phyloP scores from a whole-genome alignment of 1,139 yeast genomes.

The Geotrichum fermentans region DNA sequence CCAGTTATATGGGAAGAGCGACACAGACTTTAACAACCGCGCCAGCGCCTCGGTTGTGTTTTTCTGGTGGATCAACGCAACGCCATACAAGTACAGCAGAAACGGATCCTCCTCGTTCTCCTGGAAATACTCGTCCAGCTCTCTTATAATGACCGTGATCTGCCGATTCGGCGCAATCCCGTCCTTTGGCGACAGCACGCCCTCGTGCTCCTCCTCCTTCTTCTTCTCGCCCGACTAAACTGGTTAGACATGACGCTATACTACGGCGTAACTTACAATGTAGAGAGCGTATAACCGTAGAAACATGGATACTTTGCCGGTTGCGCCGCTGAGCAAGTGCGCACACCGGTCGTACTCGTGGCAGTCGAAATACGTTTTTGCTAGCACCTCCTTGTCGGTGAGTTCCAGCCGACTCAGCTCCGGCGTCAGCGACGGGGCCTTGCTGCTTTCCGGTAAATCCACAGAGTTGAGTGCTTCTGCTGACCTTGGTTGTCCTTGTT shows the following conservation, averaged over 20 bases:
- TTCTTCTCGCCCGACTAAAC: constrained; percentile 59
- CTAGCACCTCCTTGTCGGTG: constrained; percentile 43
- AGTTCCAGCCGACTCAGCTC: neutral
- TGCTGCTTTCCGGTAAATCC: constrained; percentile 9
- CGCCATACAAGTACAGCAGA: constrained; percentile 58
- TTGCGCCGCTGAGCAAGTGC: constrained; percentile 48
- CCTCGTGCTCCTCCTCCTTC: constrained; percentile 69
- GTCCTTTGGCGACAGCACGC: constrained; percentile 49
- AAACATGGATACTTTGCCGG: constrained; percentile 51
- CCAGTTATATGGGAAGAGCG: constrained; percentile 81
- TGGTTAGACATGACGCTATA: constrained; percentile 1
- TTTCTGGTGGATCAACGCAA: constrained; percentile 59
- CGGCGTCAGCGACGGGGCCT: neutral
- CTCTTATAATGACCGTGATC: constrained; percentile 34
- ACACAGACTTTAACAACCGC: constrained; percentile 53
- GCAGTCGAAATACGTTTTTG: constrained; percentile 71
- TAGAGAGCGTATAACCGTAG: constrained; percentile 63
- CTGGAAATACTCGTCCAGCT: constrained; percentile 28
- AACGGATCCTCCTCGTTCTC: constrained; percentile 47
- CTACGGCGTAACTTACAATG: constrained; percentile 40
- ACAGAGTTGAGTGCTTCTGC: constrained; percentile 61
- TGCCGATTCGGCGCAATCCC: constrained; percentile 36
- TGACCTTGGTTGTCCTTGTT: constrained; percentile 33
- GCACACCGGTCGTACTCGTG: constrained; percentile 84
- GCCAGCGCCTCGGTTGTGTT: constrained; percentile 56